Conservation (phyloP, 306 rosid genomes). For the Cucurbita maxima region DNA sequence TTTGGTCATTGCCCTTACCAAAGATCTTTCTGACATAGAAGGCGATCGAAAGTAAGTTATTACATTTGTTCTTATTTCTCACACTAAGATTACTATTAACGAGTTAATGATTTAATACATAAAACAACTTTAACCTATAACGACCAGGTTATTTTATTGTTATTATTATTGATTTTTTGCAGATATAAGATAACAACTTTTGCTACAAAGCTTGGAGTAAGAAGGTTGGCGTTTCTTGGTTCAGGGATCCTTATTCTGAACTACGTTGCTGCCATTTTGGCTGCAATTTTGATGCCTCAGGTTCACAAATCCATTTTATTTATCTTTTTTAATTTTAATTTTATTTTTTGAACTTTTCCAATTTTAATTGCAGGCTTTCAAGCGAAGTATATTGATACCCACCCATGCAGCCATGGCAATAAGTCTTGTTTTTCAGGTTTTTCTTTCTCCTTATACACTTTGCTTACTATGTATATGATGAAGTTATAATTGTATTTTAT, state of each 20-base stretch:
- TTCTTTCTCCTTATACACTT: background rate
- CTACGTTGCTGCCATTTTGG: constrained; percentile 52
- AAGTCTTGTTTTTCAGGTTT: constrained; percentile 67
- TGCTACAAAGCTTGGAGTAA: constrained; percentile 87
- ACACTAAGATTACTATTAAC: background rate
- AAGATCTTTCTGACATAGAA: constrained; percentile 94
- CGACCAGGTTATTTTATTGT: too few species aligned
- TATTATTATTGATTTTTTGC: too few species aligned
- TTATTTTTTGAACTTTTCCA: background rate
- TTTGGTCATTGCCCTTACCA: constrained; percentile 83
- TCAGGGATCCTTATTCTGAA: constrained; percentile 72
- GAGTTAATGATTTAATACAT: too few species aligned
- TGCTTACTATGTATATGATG: too few species aligned
- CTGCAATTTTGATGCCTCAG: constrained; percentile 72
- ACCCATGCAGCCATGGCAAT: constrained; percentile 44
- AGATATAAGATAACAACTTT: constrained; percentile 87
- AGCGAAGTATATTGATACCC: constrained; percentile 55
- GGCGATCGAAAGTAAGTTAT: constrained; percentile 70
- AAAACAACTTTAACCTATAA: too few species aligned
- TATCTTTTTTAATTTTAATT: background rate
- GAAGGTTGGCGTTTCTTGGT: constrained; percentile 74
- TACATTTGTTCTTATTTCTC: background rate
- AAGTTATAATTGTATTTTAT: too few species aligned
- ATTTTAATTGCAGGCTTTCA: constrained; percentile 48
- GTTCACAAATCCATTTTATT: constrained; percentile 10